phyloP scores from a whole-genome alignment of 2,329 filamentous ascomycete genomes.

The Colletotrichum eremochloae region DNA sequence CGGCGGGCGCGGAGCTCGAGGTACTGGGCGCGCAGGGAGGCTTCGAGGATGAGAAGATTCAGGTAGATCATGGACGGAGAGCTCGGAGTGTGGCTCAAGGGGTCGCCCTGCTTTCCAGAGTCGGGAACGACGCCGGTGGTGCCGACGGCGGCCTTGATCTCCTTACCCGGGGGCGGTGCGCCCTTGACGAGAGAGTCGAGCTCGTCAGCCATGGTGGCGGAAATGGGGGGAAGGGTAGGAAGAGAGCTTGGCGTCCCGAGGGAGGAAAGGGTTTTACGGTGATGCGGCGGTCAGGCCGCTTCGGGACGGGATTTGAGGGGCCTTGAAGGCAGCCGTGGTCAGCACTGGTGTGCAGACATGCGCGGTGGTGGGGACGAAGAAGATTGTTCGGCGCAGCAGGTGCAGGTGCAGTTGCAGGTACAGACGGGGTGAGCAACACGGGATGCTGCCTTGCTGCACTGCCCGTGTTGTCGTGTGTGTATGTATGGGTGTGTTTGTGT shows the following conservation, averaged over 20 bases:
- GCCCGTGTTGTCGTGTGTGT: slow-evolving; percentile 13
- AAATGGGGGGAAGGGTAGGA: not conserved
- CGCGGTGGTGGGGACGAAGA: slow-evolving; percentile 16
- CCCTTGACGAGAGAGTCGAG: slow-evolving; percentile 95
- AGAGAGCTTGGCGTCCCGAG: not conserved
- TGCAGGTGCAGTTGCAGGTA: not conserved
- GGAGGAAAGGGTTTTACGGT: slow-evolving; percentile 17
- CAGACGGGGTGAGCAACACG: not conserved
- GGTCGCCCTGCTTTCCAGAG: slow-evolving; percentile 70
- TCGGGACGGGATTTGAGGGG: slow-evolving; percentile 26
- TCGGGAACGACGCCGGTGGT: slow-evolving; percentile 60
- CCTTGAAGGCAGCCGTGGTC: slow-evolving; percentile 37
- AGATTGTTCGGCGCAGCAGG: not conserved
- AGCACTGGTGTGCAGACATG: slow-evolving; percentile 35
- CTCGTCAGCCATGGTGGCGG: slow-evolving; percentile 69
- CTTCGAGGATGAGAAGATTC: slow-evolving; percentile 96
- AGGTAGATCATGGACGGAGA: slow-evolving; percentile 97
- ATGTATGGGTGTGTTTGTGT: not conserved
- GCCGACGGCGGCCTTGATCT: slow-evolving; percentile 50
- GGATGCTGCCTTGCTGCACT: slow-evolving; percentile 2
- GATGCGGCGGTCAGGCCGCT: slow-evolving; percentile 28
- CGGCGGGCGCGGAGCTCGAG: slow-evolving; percentile 88
- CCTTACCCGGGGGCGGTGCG: slow-evolving; percentile 75
- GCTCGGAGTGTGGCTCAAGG: slow-evolving; percentile 85
- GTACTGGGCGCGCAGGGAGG: slow-evolving; percentile 92